Evolutionary conservation across 176 grass and related monocot genomes (phyloP).

Genomic region (Avena eriantha): DNA sequence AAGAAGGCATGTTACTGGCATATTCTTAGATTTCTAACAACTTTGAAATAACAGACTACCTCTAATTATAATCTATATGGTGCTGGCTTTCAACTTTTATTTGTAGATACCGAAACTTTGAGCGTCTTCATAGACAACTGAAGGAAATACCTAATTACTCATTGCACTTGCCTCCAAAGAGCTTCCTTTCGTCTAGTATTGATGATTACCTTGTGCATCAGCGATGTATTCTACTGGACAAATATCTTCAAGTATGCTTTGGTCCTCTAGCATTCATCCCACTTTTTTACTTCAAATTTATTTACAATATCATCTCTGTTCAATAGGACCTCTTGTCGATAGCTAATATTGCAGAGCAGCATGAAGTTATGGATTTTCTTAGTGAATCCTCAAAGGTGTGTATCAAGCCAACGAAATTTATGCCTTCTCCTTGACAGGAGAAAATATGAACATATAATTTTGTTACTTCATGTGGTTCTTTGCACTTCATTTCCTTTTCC

Average conservation of each 20-base stretch:
- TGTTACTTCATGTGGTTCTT: conserved; percentile 35
- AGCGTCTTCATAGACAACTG: conserved; percentile 82
- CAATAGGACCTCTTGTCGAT: conserved; percentile 88
- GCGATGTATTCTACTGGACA: conserved; percentile 95
- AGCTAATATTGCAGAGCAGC: conserved; percentile 90
- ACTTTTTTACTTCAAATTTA: conserved; percentile 42
- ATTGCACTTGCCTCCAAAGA: conserved; percentile 95
- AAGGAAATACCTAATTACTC: conserved; percentile 99
- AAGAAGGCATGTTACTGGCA: conserved; percentile 81
- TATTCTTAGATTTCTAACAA: conserved; percentile 42
- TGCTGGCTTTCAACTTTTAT: conserved; percentile 41
- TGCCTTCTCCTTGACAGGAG: conserved; percentile 35
- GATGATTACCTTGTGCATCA: conserved; percentile 99
- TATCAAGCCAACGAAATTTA: conserved; percentile 18
- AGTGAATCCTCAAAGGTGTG: conserved; percentile 86
- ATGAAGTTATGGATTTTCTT: conserved; percentile 98
- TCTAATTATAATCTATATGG: conserved; percentile 30
- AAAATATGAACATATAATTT: conserved; percentile 10
- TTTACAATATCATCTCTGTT: conserved; percentile 46
- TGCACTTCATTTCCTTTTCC: conserved; percentile 30
- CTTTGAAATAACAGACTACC: conserved; percentile 23
- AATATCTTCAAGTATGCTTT: conserved; percentile 88
- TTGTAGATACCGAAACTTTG: conserved; percentile 97
- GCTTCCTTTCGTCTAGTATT: conserved; percentile 94
- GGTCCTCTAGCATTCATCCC: conserved; percentile 21